Evolutionary conservation across 345 rosid species (phyloP).

Genomic region (Eucalyptus sideroxylon): DNA sequence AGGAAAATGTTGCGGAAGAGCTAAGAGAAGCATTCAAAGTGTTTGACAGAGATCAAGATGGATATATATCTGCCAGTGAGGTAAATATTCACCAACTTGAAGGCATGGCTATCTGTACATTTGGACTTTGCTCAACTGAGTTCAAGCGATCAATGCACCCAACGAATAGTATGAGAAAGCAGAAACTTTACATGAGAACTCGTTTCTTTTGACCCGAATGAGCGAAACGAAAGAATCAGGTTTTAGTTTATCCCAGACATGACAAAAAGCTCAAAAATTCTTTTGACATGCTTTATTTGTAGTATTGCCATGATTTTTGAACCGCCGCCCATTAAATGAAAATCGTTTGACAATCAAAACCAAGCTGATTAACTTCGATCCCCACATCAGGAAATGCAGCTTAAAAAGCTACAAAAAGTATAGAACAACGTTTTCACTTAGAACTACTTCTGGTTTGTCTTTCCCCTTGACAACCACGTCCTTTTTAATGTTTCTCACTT

Average conservation of each 20-base stretch:
- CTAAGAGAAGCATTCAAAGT: constrained; percentile 58
- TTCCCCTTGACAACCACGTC: not conserved
- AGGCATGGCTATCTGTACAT: not conserved
- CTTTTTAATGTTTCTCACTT: not conserved
- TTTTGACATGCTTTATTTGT: not conserved
- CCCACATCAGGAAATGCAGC: not conserved
- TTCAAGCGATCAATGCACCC: not conserved
- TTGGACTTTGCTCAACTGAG: not conserved
- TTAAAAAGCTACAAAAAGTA: not conserved
- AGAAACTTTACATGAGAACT: not conserved
- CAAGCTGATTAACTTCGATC: not conserved
- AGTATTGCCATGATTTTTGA: not conserved
- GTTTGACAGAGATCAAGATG: constrained; percentile 57
- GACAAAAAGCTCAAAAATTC: not conserved
- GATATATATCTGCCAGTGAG: constrained; percentile 48
- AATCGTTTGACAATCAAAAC: not conserved
- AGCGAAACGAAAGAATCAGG: not conserved
- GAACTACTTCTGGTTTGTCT: not conserved
- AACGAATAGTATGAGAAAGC: not conserved
- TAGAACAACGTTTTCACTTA: not conserved
- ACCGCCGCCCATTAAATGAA: not conserved
- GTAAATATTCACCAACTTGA: not conserved
- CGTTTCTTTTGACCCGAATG: not conserved
- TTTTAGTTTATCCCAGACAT: not conserved
- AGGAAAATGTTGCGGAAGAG: constrained; percentile 43